Base-by-base conservation (phyloP, 1,284 basidiomycete species). In the Naganishia liquefaciens region DNA sequence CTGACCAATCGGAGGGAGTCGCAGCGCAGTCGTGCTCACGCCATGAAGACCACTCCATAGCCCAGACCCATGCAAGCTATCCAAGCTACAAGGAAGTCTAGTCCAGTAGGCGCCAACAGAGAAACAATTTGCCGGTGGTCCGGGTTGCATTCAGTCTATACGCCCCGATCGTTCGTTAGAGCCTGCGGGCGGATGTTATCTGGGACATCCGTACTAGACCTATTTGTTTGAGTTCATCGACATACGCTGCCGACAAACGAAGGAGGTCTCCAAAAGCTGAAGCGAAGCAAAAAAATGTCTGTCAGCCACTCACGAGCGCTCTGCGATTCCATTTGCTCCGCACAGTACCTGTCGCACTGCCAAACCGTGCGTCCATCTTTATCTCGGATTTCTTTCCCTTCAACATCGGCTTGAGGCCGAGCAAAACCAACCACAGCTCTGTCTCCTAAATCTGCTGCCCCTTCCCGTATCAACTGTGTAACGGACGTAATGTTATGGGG, bases 391-490 rank as follows among this genome's bases (percentile, higher is more conserved):
- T 50, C 57, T 37, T 39, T 39, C 19, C 28, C 64, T 1, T 62
- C 50, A 2, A 40, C 30, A 3, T 58, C 47, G 64, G 65, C 30
- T 60, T 51, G 15, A 1, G 67, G 23, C 28, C 61, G 27, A 5
- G 75, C 73, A 69, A 80, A 79, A 3, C 78, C 79, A 1, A 78
- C 77, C 10, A 77, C 79, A 25, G 76, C 70, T 33, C 71, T 70
- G 40, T 75, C 72, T 17, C 68, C 68, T 42, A 74, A 68, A 43
- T 75, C 72, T 10, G 62, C 40, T 4, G 75, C 76, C 15, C 79
- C 73, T 54, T 74, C 70, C 13, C 75, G 69, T 33, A 80, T 72
- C 57, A 80, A 68, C 55, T 74, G 69, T 28, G 75, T 70, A 47
- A 80, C 72, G 13, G 73, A 72, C 30, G 62, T 63, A 55, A 79